Evolutionary conservation across 129 eudicot species (phyloP).

Genomic region (Dittrichia graveolens): DNA sequence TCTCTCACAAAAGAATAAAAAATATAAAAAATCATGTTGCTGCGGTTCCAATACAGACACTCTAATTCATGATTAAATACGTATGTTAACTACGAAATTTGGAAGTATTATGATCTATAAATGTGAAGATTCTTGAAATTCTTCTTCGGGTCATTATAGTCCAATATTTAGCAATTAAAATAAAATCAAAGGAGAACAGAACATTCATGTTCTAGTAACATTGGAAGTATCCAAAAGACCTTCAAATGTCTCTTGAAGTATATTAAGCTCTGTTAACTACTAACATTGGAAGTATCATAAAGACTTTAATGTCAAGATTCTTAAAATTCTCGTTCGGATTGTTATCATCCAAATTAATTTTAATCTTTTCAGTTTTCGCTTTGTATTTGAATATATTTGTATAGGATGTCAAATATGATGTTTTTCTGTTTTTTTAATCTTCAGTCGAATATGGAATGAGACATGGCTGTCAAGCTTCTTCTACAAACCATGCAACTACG

Average conservation of each 20-base stretch:
- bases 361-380: background rate
- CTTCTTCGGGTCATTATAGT: no score
- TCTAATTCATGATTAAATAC: no score
- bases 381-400: background rate
- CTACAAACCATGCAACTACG: constrained; percentile 85
- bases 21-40: no score
- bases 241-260: background rate
- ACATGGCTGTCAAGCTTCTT: constrained; percentile 71
- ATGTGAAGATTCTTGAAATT: no score
- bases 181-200: no score
- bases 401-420: background rate
- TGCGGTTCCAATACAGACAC: no score
- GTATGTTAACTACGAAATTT: no score
- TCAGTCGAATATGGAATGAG: constrained; percentile 78
- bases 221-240: no score
- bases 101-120: no score
- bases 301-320: background rate
- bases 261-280: no score
- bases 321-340: background rate
- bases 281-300: background rate
- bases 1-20: no score
- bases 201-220: background rate
- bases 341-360: background rate
- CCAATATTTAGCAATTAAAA: no score
- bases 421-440: constrained; percentile 1